Percentiles rank a stretch among this genome's conserved stretches.
Conservation (phyloP, 1,284 basidiomycete genomes). For the Tilletia caries region DNA sequence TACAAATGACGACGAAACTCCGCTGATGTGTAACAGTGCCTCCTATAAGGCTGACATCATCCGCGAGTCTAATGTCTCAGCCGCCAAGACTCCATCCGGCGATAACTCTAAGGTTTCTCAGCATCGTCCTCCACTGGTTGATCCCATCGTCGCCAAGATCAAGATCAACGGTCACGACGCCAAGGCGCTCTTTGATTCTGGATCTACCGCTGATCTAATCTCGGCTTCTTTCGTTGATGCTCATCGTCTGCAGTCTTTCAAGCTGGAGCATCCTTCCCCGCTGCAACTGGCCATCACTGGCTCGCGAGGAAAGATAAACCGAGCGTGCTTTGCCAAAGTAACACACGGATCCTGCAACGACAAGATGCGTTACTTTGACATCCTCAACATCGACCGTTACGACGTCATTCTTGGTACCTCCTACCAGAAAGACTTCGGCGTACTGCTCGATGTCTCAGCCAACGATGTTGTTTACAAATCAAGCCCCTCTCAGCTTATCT, state of each 20-base stretch:
- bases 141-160: neutral
- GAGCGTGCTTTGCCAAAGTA: neutral
- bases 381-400: neutral
- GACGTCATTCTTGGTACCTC: neutral
- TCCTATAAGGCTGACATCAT: neutral
- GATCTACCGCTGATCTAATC: neutral
- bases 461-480: neutral
- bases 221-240: neutral
- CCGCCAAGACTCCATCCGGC: neutral
- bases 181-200: neutral
- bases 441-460: neutral
- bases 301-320: neutral
- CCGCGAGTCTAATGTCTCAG: neutral
- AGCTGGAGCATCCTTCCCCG: neutral
- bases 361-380: neutral
- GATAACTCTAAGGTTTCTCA: neutral
- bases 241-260: neutral
- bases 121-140: neutral
- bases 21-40: no score
- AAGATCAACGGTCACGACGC: neutral
- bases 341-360: neutral
- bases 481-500: neutral
- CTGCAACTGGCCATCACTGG: slow-evolving; percentile 5
- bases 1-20: no score
- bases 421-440: neutral